Percentiles rank a stretch among this genome's conserved stretches.
phyloP scores from a whole-genome alignment of 2,329 filamentous ascomycete species.

The Emericellopsis cladophorae region DNA sequence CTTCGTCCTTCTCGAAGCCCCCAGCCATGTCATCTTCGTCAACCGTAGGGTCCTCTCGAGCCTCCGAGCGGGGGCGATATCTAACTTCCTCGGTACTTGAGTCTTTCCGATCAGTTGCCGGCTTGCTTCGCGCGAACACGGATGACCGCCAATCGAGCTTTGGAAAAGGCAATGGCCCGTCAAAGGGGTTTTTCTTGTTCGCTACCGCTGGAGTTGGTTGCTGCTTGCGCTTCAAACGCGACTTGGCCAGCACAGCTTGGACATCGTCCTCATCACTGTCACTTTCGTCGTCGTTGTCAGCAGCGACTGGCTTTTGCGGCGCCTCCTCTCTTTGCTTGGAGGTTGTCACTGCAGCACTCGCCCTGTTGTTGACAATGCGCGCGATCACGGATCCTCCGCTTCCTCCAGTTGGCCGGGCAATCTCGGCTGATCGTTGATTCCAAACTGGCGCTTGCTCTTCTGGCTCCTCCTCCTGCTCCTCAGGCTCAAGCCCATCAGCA shows the following conservation, averaged over 20 bases:
- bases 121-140: conserved; percentile 26
- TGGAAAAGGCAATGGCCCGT: conserved; percentile 82
- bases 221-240: conserved; percentile 44
- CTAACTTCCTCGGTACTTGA: not conserved
- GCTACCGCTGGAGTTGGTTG: conserved; percentile 24
- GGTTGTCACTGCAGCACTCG: conserved; percentile 45
- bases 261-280: conserved; percentile 68
- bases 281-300: conserved; percentile 29
- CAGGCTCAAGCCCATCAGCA: conserved; percentile 5
- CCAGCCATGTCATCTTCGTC: conserved; percentile 34
- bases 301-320: not conserved
- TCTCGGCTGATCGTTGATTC: conserved; percentile 38
- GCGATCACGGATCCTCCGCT: conserved; percentile 52
- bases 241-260: conserved; percentile 60
- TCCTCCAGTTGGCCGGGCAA: conserved; percentile 35
- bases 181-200: conserved; percentile 51
- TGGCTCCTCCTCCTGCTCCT: conserved; percentile 22
- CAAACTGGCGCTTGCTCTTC: conserved; percentile 41
- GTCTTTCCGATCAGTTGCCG: not conserved
- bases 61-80: not conserved
- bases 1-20: conserved; percentile 42
- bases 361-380: conserved; percentile 61
- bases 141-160: conserved; percentile 61
- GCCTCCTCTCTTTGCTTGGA: conserved; percentile 9
- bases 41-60: conserved; percentile 12